Percentiles rank a stretch among this genome's conserved stretches.
Evolutionary conservation across 768 basidiomycete genomes (phyloP).

Genomic region (Gelatoporia subvermispora): DNA sequence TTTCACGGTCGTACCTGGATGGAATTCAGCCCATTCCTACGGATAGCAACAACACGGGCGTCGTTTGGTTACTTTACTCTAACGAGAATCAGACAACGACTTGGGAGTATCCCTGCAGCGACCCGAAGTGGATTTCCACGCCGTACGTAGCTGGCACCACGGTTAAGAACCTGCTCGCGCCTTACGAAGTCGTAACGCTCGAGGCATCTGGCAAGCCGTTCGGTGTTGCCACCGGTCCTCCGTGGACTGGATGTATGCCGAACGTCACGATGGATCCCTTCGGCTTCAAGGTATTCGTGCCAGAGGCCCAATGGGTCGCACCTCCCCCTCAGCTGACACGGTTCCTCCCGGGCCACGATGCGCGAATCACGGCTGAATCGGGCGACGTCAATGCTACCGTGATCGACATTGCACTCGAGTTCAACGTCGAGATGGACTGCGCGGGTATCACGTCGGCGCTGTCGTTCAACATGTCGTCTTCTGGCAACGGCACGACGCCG

Average conservation of each 20-base stretch:
- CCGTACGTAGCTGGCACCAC: constrained; percentile 59
- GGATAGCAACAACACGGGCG: constrained; percentile 40
- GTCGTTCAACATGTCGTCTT: constrained; percentile 64
- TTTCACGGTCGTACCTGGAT: constrained; percentile 58
- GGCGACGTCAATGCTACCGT: constrained; percentile 49
- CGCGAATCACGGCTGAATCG: constrained; percentile 49
- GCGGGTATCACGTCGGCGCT: constrained; percentile 57
- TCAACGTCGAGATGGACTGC: constrained; percentile 75
- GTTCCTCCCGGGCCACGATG: constrained; percentile 85
- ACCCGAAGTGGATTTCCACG: constrained; percentile 67
- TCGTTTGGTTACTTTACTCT: constrained; percentile 81
- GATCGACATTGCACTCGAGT: constrained; percentile 71
- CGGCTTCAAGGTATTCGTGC: constrained; percentile 81
- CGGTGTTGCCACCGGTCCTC: constrained; percentile 50
- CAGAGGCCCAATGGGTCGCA: constrained; percentile 56
- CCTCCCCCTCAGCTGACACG: constrained; percentile 71
- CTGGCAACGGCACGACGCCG: constrained; percentile 54
- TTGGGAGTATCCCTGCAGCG: constrained; percentile 58
- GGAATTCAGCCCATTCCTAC: constrained; percentile 61
- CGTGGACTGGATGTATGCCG: constrained; percentile 72
- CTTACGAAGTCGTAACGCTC: constrained; percentile 77
- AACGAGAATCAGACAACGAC: constrained; percentile 76
- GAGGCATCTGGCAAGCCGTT: constrained; percentile 61
- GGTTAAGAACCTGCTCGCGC: constrained; percentile 75
- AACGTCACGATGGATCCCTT: constrained; percentile 64